Conservation (phyloP, 2,329 filamentous ascomycete species). For the Cercospora sp. region DNA sequence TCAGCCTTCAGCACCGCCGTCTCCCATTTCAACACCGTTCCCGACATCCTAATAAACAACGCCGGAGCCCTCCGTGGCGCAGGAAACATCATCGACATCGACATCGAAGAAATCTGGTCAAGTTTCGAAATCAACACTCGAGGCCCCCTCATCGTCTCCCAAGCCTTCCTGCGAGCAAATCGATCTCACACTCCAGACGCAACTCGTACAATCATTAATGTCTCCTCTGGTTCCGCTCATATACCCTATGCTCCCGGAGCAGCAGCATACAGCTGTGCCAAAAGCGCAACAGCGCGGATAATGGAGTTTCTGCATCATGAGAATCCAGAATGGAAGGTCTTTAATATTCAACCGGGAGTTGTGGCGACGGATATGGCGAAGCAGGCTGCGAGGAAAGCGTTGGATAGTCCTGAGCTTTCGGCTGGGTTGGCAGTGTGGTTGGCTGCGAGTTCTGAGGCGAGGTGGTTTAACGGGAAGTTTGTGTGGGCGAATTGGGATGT, state of each 20-base stretch:
- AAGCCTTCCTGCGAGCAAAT: constrained; percentile 9
- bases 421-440: constrained; percentile 31
- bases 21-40: neutral
- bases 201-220: constrained; percentile 32
- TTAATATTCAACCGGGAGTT: constrained; percentile 18
- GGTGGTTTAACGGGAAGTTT: constrained; percentile 23
- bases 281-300: constrained; percentile 10
- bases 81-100: neutral
- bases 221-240: constrained; percentile 40
- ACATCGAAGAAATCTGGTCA: neutral
- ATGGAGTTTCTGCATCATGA: constrained; percentile 13
- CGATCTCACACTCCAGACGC: neutral
- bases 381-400: constrained; percentile 13
- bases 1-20: neutral
- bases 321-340: constrained; percentile 9
- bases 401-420: neutral
- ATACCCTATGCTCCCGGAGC: constrained; percentile 18
- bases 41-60: constrained; percentile 15
- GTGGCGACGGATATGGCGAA: constrained; percentile 12
- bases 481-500: constrained; percentile 27
- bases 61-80: constrained; percentile 6
- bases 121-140: constrained; percentile 6
- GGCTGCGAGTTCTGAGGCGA: constrained; percentile 40
- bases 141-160: constrained; percentile 7
- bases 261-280: constrained; percentile 14